Evolutionary conservation across 306 rosid species (phyloP), one percentile per base, ranked within the genome.

Genomic region (Malus asiatica): DNA sequence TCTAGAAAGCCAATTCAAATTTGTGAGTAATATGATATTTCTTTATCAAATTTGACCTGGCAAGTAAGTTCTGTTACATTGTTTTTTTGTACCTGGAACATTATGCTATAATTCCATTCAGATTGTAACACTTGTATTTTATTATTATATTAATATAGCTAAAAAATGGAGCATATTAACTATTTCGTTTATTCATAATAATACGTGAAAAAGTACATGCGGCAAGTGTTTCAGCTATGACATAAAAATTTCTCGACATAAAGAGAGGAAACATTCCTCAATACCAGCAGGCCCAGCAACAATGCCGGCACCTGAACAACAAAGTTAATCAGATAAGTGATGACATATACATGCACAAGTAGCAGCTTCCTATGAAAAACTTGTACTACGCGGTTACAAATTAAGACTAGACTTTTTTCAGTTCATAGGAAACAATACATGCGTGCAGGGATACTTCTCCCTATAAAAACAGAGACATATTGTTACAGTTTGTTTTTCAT

Each of bases 391-490:
- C 55, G 76, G 66, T 22, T 9, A 14, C 14, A 15, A 19, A 22
- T 29, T 15, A 63, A 58, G 63, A 73, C 57, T 10, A 11, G 76
- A 73, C 68, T 32, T 73, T 73, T 40, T 58, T 59, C 76, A 59
- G 19, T 13, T 52, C 33, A 40, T 59, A 16, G 63, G 32, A 33
- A 42, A 33, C 33, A 20, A 27, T 12, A 32, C 8, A 38, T 12
- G 14, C 8, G 23, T 38, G 33, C 55, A 29, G 11, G 38, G 66
- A 29, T 72, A 25, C 53, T 48, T 38, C 66, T 8, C 68, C 60
- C 77, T 73, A 61, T 61, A 73, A 73, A 61, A 61, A 69, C 45
- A 73, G 29, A 60, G 44, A 42, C 18, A 57, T 0, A 33, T 66
- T 33, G 20, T 15, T 15, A 10, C 27, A 33, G 25, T 18, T 66